phyloP scores from a whole-genome alignment of 352 stramenopile species.

The Aphanomyces stellatus region DNA sequence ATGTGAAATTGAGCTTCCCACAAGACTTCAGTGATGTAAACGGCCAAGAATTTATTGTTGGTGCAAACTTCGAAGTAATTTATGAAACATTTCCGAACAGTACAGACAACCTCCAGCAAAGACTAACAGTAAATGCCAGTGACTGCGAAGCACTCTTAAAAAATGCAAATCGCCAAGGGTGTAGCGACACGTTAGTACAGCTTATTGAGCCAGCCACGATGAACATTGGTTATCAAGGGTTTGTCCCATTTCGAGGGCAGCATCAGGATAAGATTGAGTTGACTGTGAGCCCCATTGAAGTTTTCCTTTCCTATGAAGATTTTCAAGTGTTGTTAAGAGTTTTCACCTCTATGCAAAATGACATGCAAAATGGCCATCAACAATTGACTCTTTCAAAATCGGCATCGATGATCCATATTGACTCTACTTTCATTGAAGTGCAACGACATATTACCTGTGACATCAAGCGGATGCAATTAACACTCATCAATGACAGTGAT shows the following conservation, averaged over 20 bases:
- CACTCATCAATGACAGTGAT: slow-evolving; percentile 80
- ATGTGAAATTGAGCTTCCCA: slow-evolving; percentile 48
- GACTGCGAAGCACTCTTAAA: slow-evolving; percentile 19
- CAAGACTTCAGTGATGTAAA: slow-evolving; percentile 33
- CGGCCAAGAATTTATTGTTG: slow-evolving; percentile 41
- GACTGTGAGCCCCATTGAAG: slow-evolving; percentile 62
- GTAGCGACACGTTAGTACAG: slow-evolving; percentile 46
- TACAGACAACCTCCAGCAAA: neutral
- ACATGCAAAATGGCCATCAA: too few species aligned
- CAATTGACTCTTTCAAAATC: too few species aligned
- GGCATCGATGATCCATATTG: too few species aligned
- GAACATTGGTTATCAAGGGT: slow-evolving; percentile 51
- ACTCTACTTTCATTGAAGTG: too few species aligned
- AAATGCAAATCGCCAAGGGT: slow-evolving; percentile 58
- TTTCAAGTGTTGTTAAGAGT: slow-evolving; percentile 41
- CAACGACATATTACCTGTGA: slow-evolving; percentile 76
- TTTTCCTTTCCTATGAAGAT: slow-evolving; percentile 78
- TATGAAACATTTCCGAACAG: slow-evolving; percentile 6
- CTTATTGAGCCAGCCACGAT: slow-evolving; percentile 69
- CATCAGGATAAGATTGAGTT: slow-evolving; percentile 68
- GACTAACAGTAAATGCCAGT: neutral
- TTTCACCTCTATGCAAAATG: slow-evolving; percentile 19
- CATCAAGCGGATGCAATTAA: slow-evolving; percentile 51
- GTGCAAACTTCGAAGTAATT: slow-evolving; percentile 36
- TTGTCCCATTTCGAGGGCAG: slow-evolving; percentile 55